Base-by-base conservation (phyloP, 2,329 filamentous ascomycete genomes). In the Cryphonectria parasitica region DNA sequence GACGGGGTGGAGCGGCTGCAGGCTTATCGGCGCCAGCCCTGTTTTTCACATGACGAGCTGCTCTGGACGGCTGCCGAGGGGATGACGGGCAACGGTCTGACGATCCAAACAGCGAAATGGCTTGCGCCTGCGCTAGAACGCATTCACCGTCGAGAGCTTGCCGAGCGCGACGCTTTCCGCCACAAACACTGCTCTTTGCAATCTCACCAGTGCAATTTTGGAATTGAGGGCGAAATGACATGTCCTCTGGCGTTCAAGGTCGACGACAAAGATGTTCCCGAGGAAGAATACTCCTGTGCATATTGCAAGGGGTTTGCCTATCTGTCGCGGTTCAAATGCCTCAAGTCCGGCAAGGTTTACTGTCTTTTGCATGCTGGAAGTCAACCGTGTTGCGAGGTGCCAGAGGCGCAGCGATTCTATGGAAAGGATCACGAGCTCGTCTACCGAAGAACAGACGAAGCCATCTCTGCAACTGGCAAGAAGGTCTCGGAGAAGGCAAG, bases 11-110 rank as follows among this genome's bases (percentile, higher is more conserved):
- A 95, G 76, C 88, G 95, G 74, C 84, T 98, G 41, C 93, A 96
- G 75, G 88, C 91, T 65, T 99, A 98, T 79, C 88, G 95, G 69
- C 89, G 95, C 69, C 95, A 98, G 74, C 94, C 96, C 1, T 98
- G 96, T 79, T 99, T 99, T 79, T 98, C 95, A 0, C 96, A 99
- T 75, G 96, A 99, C 76, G 96, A 99, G 79, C 83, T 99, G 31
- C 85, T 99, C 3, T 91, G 97, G 83, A 98, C 95, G 2, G 96
- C 96, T 10, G 94, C 95, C 8, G 90, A 93, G 74, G 91, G 89
- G 76, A 91, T 94, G 75, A 88, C 90, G 2, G 90, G 89, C 43
- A 83, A 82, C 15, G 82, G 84, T 2, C 79, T 91, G 64, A 89
- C 87, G 0, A 98, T 99, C 69, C 92, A 93, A 75, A 98, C 94